phyloP scores from a whole-genome alignment of 2,329 filamentous ascomycete species.

The Penicillium hesseltinei region DNA sequence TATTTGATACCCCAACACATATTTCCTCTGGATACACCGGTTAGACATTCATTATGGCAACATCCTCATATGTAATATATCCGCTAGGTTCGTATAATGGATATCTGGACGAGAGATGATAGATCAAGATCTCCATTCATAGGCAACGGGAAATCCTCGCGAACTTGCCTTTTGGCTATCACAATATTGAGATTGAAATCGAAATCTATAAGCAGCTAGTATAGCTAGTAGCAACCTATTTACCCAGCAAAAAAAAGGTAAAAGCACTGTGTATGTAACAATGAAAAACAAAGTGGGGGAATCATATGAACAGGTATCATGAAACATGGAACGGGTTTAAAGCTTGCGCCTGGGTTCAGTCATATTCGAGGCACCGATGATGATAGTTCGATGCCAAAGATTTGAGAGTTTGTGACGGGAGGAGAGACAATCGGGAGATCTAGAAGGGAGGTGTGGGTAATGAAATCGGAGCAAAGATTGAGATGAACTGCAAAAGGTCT shows the following conservation, averaged over 20 bases:
- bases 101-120: background rate
- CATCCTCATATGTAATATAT: too few species aligned
- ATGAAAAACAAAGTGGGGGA: slow-evolving; percentile 8
- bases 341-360: slow-evolving; percentile 2
- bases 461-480: background rate
- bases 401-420: background rate
- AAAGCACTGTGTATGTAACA: background rate
- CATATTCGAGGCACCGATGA: background rate
- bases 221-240: background rate
- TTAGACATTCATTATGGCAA: background rate
- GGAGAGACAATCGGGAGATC: background rate
- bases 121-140: background rate
- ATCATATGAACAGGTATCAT: slow-evolving; percentile 13
- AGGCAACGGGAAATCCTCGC: background rate
- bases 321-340: slow-evolving; percentile 5
- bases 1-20: background rate
- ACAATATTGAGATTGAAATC: slow-evolving; percentile 2
- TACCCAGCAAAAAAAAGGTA: background rate
- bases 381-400: background rate
- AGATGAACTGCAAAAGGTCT: background rate
- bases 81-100: background rate
- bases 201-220: slow-evolving; percentile 5
- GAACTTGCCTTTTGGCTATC: background rate
- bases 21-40: background rate
- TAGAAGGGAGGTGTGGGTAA: background rate